Base-by-base conservation (phyloP, 78 protist species). In the Protostelium mycophagum region DNA sequence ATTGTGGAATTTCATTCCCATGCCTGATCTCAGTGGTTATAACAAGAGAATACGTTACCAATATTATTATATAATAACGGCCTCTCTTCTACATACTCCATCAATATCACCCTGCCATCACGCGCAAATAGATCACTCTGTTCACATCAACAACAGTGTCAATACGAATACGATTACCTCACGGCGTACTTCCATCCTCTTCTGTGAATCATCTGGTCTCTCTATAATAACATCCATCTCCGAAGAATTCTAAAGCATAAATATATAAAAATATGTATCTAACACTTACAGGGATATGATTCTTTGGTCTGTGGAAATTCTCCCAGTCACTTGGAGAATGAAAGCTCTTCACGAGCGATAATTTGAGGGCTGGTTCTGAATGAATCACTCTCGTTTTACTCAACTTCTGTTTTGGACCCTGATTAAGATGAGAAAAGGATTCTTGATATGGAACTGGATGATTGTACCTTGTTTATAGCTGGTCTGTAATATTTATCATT, bases 21-120 rank as follows among this genome's bases (percentile, higher is more conserved):
- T 16, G 16, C 73, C 73, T 51, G 73, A 51, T 25, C 73, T 51
- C 16, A 16, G 89, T 84, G 39, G 90, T 95, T 95, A 95, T 95
- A 39, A n/a, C n/a, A n/a, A n/a, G n/a, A n/a, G n/a, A n/a, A n/a
- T n/a, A n/a, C n/a, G n/a, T n/a, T n/a, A n/a, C 97, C 97, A 38
- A 93, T 89, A 34, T 88, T 91, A 87, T 84, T 63, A 25, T 92
- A 1, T 36, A 95, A n/a, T 34, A 91, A 90, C 34, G 96, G 96
- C 63, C 91, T 34, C 88, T 95, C 91, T 23, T 95, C 97, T 35
- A 91, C 34, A 51, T 93, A 95, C 92, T 95, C 97, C 10, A 90
- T 28, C 28, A 95, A 90, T 0, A 93, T 88, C 1, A 93, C 38
- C 73, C 91, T 73, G 35, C 97, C 97, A 10, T 95, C 97, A 63